These are phyloP conservation scores for Boechera divaricarpa DNA, from an alignment of 345 rosid genomes.

Conservation along the genomic window DNA sequence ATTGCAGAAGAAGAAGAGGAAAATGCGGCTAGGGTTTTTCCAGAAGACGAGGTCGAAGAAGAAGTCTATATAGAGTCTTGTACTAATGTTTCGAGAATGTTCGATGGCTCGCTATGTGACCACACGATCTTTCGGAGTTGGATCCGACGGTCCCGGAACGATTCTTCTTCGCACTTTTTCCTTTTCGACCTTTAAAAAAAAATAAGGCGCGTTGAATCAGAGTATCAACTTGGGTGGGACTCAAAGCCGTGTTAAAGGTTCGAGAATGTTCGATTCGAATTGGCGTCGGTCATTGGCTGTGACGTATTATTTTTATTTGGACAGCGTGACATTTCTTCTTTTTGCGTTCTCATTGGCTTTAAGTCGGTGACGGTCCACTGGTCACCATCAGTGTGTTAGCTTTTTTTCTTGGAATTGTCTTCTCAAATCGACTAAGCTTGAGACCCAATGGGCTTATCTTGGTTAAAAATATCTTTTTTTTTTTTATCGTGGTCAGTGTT, in stretches of 20 bases:
- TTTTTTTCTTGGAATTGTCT: background rate
- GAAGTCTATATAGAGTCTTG: slow-evolving; percentile 25
- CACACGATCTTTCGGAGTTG: slow-evolving; percentile 16
- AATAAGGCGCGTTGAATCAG: slow-evolving; percentile 13
- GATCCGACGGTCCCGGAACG: slow-evolving; percentile 31
- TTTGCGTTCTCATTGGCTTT: slow-evolving; percentile 16
- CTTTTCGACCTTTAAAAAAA: slow-evolving; percentile 10
- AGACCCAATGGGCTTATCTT: slow-evolving; percentile 11
- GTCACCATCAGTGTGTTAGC: background rate
- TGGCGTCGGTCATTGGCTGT: slow-evolving; percentile 25
- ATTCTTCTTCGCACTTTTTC: background rate
- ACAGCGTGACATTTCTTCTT: background rate
- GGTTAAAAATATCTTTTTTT: too few species aligned
- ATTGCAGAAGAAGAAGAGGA: background rate
- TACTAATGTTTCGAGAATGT: slow-evolving; percentile 26
- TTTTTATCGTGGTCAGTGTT: too few species aligned
- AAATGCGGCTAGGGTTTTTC: slow-evolving; percentile 26
- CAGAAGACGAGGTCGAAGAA: background rate
- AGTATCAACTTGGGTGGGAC: background rate
- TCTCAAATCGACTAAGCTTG: too few species aligned
- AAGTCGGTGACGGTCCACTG: background rate
- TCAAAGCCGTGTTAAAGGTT: slow-evolving; percentile 11
- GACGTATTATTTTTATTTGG: background rate
- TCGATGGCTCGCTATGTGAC: slow-evolving; percentile 4
- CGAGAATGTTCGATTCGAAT: slow-evolving; percentile 27